Evolutionary conservation across 805 yeast species (phyloP).

Genomic region (Saccharomycopsis fibuligera): DNA sequence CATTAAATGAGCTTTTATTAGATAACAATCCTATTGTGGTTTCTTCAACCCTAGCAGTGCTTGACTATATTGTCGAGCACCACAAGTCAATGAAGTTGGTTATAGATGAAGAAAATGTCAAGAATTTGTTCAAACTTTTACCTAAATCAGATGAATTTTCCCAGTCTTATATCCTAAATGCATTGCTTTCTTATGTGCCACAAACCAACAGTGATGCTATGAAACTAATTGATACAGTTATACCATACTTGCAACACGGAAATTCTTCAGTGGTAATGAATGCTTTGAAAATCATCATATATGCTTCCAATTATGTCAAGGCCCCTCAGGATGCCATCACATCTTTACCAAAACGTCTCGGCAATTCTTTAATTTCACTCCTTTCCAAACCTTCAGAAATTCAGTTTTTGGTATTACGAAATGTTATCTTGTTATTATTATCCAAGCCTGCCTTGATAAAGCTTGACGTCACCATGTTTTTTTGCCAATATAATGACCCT

Average conservation of each 20-base stretch:
- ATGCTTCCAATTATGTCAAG: conserved; percentile 64
- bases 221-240: conserved; percentile 51
- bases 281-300: conserved; percentile 64
- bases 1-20: conserved; percentile 45
- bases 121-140: conserved; percentile 33
- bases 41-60: conserved; percentile 63
- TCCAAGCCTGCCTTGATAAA: conserved; percentile 54
- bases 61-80: conserved; percentile 57
- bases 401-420: conserved; percentile 76
- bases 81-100: conserved; percentile 41
- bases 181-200: conserved; percentile 66
- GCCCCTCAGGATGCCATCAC: conserved; percentile 52
- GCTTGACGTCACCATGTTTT: conserved; percentile 73
- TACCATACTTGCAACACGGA: conserved; percentile 73
- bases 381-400: conserved; percentile 74
- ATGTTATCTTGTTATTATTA: conserved; percentile 66
- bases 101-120: conserved; percentile 44
- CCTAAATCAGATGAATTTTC: conserved; percentile 56
- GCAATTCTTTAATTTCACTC: conserved; percentile 61
- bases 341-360: conserved; percentile 48
- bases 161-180: conserved; percentile 58
- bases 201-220: conserved; percentile 59
- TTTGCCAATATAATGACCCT: conserved; percentile 80
- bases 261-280: conserved; percentile 78
- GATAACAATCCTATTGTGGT: conserved; percentile 58